These are phyloP conservation scores for Puccinia coronata DNA, from an alignment of 1,284 basidiomycete genomes.

Conservation along the genomic window DNA sequence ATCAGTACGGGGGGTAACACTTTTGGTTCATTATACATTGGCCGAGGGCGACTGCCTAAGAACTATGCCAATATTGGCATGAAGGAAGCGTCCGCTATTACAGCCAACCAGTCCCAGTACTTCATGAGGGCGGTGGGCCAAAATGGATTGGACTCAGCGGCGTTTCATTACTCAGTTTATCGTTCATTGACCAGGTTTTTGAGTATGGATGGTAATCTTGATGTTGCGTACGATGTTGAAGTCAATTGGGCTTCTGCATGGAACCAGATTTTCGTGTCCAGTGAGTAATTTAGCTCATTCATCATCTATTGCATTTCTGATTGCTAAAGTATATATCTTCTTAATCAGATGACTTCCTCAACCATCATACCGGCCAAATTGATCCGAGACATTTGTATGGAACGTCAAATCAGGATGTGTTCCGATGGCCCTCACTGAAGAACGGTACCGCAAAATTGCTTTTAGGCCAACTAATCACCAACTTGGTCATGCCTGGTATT, in stretches of 20 bases:
- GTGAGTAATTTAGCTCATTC: slow-evolving; percentile 5
- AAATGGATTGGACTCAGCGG: slow-evolving; percentile 72
- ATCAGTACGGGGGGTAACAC: slow-evolving; percentile 77
- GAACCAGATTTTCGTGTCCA: slow-evolving; percentile 82
- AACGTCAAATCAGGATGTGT: slow-evolving; percentile 86
- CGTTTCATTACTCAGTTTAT: slow-evolving; percentile 90
- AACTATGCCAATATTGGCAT: slow-evolving; percentile 66
- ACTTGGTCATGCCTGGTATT: slow-evolving; percentile 80
- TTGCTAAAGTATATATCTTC: not conserved
- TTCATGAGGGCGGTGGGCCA: slow-evolving; percentile 71
- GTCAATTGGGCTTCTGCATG: slow-evolving; percentile 79
- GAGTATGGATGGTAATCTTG: slow-evolving; percentile 87
- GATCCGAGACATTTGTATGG: slow-evolving; percentile 84
- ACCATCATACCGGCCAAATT: slow-evolving; percentile 67
- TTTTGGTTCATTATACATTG: slow-evolving; percentile 80
- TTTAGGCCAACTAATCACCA: slow-evolving; percentile 74
- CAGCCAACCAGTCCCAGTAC: slow-evolving; percentile 67
- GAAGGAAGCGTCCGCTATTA: slow-evolving; percentile 66
- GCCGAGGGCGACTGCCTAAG: slow-evolving; percentile 77
- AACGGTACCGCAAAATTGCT: slow-evolving; percentile 76
- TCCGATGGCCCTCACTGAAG: slow-evolving; percentile 81
- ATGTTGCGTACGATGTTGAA: slow-evolving; percentile 78
- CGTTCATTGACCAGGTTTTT: slow-evolving; percentile 78
- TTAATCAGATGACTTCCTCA: slow-evolving; percentile 71
- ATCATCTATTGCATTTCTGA: not conserved